A percentile compares a stretch with the other conserved stretches of the same genome.
These are phyloP conservation scores for Jackrogersella minutella DNA, from an alignment of 495 filamentous ascomycete species.

Conservation along the genomic window DNA sequence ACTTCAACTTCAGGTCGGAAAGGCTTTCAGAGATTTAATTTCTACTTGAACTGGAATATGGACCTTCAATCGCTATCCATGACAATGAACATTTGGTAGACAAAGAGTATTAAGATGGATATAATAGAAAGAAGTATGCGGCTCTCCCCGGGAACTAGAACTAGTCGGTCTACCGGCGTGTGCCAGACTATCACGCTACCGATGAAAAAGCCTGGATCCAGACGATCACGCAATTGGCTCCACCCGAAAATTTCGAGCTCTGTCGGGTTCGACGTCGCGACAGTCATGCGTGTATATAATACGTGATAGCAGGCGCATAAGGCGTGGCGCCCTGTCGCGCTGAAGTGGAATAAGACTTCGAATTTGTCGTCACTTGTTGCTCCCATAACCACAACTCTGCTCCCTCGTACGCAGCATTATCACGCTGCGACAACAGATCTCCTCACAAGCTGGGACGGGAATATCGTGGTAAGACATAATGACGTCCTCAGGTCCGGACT, in stretches of 20 bases:
- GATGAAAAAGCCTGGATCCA: slow-evolving; percentile 28
- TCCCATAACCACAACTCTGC: background rate
- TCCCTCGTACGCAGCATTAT: background rate
- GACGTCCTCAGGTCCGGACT: slow-evolving; percentile 19
- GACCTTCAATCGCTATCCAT: no score
- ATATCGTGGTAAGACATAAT: slow-evolving; percentile 11
- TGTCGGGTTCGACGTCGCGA: slow-evolving; percentile 6
- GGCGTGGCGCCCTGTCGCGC: background rate
- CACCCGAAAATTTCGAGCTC: slow-evolving; percentile 30
- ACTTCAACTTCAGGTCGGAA: background rate
- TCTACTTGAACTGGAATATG: background rate
- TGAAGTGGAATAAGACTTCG: background rate
- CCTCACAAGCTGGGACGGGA: background rate
- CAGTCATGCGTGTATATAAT: slow-evolving; percentile 17
- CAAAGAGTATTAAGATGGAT: slow-evolving; percentile 4
- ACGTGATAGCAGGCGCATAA: background rate
- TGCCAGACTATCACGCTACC: slow-evolving; percentile 22
- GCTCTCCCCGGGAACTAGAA: slow-evolving; percentile 1
- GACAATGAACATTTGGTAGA: no score
- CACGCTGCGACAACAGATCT: background rate
- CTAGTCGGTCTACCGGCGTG: slow-evolving; percentile 16
- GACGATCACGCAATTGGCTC: slow-evolving; percentile 36
- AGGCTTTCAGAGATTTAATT: background rate
- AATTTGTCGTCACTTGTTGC: background rate
- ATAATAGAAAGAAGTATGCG: background rate